phyloP scores from a whole-genome alignment of 2,329 filamentous ascomycete species.

The Talaromyces rugulosus region DNA sequence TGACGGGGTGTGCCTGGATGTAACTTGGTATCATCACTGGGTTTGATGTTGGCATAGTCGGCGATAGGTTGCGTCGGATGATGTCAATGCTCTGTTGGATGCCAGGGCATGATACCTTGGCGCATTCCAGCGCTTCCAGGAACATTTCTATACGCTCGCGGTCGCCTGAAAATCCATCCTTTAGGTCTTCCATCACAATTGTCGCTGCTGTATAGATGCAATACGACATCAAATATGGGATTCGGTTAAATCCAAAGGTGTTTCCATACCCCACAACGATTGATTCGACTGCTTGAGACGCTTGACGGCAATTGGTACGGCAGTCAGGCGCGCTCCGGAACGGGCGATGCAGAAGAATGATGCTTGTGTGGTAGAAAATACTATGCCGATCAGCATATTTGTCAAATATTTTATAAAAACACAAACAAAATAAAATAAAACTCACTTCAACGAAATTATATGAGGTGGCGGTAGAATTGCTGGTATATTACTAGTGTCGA shows the following conservation, averaged over 20 bases:
- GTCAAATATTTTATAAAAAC: not conserved
- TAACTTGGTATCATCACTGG: not conserved
- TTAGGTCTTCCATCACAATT: not conserved
- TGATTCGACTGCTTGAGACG: not conserved
- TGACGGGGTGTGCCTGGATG: not conserved
- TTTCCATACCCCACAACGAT: not conserved
- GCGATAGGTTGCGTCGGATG: not conserved
- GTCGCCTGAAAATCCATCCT: not conserved
- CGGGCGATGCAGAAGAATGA: not conserved
- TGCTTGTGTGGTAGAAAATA: not conserved
- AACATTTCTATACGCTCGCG: not conserved
- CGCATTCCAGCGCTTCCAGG: not conserved
- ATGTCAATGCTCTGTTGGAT: conserved; percentile 1
- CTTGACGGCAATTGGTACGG: not conserved
- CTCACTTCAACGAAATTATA: conserved; percentile 27
- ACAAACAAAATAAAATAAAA: not conserved
- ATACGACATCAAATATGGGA: not conserved
- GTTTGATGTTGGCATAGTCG: not conserved
- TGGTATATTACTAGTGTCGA: not conserved
- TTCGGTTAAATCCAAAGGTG: not conserved
- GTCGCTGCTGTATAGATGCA: not conserved
- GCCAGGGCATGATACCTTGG: not conserved
- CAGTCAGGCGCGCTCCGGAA: not conserved
- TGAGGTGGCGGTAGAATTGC: conserved; percentile 7
- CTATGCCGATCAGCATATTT: not conserved